Evolutionary conservation across 495 filamentous ascomycete genomes (phyloP), one percentile per base, ranked within the genome.

Genomic region (Penicillium coffeae): DNA sequence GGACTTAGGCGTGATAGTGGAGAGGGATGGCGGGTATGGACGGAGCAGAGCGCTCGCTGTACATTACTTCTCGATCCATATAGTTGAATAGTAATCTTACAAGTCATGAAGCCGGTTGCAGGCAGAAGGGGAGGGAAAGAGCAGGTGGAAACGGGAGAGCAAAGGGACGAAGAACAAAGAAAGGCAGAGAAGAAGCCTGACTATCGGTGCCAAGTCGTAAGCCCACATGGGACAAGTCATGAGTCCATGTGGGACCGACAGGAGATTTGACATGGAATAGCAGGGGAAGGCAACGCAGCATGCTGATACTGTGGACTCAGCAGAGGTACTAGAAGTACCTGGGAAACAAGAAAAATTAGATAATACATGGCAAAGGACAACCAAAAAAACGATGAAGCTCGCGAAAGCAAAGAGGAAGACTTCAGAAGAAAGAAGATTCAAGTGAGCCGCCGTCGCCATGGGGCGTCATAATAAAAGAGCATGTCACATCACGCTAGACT

Each of bases 11-110:
- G 25, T 30, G 5, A 30, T 30, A 30, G 25, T 5, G 10, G 25
- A 30, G 25, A 5, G 25, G 25, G 25, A 10, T n/a, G 25, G 10
- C 5, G 25, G 25, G 25, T 30, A 10, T 4, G 25, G 25, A 10
- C 25, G 22, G 20, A 22, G 6, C 9, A 42, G 14, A 42, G 40
- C n/a, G n/a, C 40, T 25, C 42, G 38, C 51, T 50, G 52, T 46
- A 46, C 42, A 55, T 55, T 50, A 55, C 33, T 42, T 42, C 41
- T 46, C 21, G 32, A n/a, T n/a, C n/a, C n/a, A n/a, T n/a, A n/a
- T n/a, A n/a, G n/a, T n/a, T n/a, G n/a, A n/a, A n/a, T n/a, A n/a
- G 36, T 46, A 30, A 30, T 30, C 25, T 30, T 30, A 30, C 25
- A 30, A 5, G 10, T 8, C 15, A 32, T 21, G 15, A 40, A 18